Base-by-base conservation (phyloP, 306 rosid genomes). In the Potentilla sterilis region DNA sequence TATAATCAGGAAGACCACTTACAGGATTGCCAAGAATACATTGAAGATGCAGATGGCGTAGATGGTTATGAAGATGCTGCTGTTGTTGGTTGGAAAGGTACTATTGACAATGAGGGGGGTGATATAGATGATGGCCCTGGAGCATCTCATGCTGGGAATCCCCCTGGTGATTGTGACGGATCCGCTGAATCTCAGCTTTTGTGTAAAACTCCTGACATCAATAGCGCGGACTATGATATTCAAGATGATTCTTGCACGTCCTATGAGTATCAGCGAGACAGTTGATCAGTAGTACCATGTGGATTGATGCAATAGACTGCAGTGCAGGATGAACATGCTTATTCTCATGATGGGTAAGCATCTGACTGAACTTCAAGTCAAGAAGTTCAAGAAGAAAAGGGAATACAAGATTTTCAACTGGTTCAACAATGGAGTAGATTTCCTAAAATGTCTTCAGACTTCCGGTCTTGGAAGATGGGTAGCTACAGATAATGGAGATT, bases 241-340 rank as follows among this genome's bases (percentile, higher is more conserved):
- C 74, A 82, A 43, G 85, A 82, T 78, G 82, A 78, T 75, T 82
- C 85, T 28, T 82, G 79, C 73, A 68, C 79, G 22, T 82, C 79
- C 10, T 77, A 37, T 1, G 85, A 81, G 71, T 72, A 35, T 62
- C 76, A 82, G 76, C 73, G 12, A 69, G 76, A 43, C 22, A 22
- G 64, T 73, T 37, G 44, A 74, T n/a, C n/a, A n/a, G n/a, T n/a
- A n/a, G 18, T 10, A 69, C 22, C 15, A 65, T 35, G 58, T 59
- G 21, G 41, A 77, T 7, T 24, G 57, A 40, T 72, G 67, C 57
- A 46, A 72, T 59, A 67, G 78, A 76, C 48, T 72, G 65, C 54
- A 47, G 72, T n/a, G 28, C 54, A 11, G 67, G 54, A 65, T 81
- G 72, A 28, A 73, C 44, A 22, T 55, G 16, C 44, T 54, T 62